phyloP scores from a whole-genome alignment of 2,329 filamentous ascomycete species.

The Chrysoporthe cubensis region DNA sequence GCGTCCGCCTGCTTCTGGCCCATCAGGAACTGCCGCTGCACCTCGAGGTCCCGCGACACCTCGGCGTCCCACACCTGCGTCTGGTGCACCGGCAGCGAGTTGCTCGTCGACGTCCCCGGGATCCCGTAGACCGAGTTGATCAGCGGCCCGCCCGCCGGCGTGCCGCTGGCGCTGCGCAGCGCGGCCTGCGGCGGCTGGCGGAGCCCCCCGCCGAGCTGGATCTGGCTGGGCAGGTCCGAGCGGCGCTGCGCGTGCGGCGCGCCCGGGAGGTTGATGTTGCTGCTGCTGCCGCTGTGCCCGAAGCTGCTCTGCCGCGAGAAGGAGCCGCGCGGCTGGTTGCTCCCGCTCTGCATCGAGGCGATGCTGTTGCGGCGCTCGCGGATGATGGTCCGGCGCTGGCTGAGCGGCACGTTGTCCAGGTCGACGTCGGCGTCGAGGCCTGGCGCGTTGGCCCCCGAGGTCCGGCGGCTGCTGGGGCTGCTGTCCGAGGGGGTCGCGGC shows the following conservation, averaged over 20 bases:
- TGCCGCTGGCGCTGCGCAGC: constrained; percentile 47
- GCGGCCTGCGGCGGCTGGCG: constrained; percentile 66
- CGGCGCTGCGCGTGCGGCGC: constrained; percentile 58
- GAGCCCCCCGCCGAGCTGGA: constrained; percentile 65
- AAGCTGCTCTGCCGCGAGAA: neutral
- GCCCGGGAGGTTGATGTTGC: constrained; percentile 44
- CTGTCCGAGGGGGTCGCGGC: constrained; percentile 22
- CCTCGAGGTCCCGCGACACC: constrained; percentile 54
- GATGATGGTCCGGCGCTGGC: constrained; percentile 66
- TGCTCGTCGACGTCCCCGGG: constrained; percentile 24
- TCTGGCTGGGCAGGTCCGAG: constrained; percentile 46
- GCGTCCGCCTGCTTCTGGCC: constrained; percentile 66
- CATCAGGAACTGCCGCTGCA: constrained; percentile 60
- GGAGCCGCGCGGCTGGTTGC: neutral
- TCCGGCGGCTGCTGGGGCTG: constrained; percentile 18
- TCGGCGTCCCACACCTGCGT: constrained; percentile 43
- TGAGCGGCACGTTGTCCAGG: constrained; percentile 73
- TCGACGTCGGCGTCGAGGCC: constrained; percentile 39
- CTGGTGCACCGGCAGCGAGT: constrained; percentile 30
- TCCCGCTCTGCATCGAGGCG: constrained; percentile 31
- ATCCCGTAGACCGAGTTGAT: constrained; percentile 28
- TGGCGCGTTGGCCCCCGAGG: neutral
- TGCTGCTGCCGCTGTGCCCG: constrained; percentile 21
- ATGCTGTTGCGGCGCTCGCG: constrained; percentile 51
- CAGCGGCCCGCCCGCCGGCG: constrained; percentile 19